Evolutionary conservation across 208 protist species (phyloP), one percentile per base, ranked within the genome.

Genomic region (Blechomonas ayalai): DNA sequence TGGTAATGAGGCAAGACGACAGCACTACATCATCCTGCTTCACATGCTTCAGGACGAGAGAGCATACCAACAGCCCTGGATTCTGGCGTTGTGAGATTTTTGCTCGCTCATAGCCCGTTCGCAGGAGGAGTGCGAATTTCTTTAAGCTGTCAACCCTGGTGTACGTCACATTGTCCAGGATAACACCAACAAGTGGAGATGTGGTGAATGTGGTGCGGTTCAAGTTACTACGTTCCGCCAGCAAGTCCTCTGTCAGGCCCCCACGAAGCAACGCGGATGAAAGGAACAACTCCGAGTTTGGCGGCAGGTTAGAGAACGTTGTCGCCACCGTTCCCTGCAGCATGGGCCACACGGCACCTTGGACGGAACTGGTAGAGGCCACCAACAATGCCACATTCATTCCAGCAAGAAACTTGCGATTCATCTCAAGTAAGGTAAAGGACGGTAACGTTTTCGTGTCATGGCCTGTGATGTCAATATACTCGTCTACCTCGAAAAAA

Each of bases 401-500:
- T 20, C 78, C 78, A 13, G 69, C 57, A 18, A 79, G 23, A 37
- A 87, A 82, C 37, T 67, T 74, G 40, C 58, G 54, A 9, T 52
- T 58, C 35, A 80, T 51, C 42, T 76, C 63, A 9, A 43, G 51
- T 35, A 87, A 51, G 19, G 59, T 72, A 19, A 63, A 24, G 27
- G 73, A 87, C 12, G 56, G 62, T 10, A 84, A 37, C 0, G 31
- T 43, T 18, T 43, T 4, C 3, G 26, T 36, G 25, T 56, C 50
- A 31, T 52, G 27, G 18, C 59, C 46, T n/a, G 32, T n/a, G 59
- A 56, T 68, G 23, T 36, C 55, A 20, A 82, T 24, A 32, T 58
- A 82, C 67, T 87, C 78, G 52, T 80, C 70, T 7, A 87, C 78
- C 27, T 70, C 25, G 59, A 69, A 82, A 48, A 70, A 82, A 27